These are phyloP conservation scores for Lachnellula arida DNA, from an alignment of 2,329 filamentous ascomycete genomes.

Conservation along the genomic window DNA sequence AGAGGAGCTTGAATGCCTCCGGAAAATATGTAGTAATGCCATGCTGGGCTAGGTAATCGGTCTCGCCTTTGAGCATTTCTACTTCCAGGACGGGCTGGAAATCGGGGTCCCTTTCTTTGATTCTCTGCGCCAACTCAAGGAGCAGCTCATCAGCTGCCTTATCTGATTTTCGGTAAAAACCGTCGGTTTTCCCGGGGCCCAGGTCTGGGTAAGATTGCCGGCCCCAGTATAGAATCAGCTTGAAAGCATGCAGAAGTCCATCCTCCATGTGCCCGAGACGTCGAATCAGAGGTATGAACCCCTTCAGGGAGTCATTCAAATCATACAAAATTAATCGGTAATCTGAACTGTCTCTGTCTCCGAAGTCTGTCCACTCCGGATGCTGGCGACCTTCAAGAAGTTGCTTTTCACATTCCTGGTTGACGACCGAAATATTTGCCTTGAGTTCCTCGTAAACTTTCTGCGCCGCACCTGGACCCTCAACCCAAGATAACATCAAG, in stretches of 20 bases:
- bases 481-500: background rate
- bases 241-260: background rate
- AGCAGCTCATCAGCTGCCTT: background rate
- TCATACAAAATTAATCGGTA: background rate
- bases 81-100: background rate
- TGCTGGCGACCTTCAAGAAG: background rate
- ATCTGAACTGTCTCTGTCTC: background rate
- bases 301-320: background rate
- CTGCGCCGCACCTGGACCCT: background rate
- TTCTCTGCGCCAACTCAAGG: background rate
- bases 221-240: background rate
- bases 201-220: background rate
- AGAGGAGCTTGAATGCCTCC: background rate
- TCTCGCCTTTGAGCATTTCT: background rate
- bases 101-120: background rate
- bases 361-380: background rate
- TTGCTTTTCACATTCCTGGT: background rate
- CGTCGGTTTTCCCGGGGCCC: background rate
- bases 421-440: background rate
- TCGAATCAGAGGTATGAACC: background rate
- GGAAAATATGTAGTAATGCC: background rate
- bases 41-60: background rate
- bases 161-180: background rate
- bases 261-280: background rate
- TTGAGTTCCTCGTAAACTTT: background rate